Percentiles rank a stretch among this genome's conserved stretches.
phyloP scores from a whole-genome alignment of 2,329 filamentous ascomycete genomes.

The Stagonosporopsis tanaceti region DNA sequence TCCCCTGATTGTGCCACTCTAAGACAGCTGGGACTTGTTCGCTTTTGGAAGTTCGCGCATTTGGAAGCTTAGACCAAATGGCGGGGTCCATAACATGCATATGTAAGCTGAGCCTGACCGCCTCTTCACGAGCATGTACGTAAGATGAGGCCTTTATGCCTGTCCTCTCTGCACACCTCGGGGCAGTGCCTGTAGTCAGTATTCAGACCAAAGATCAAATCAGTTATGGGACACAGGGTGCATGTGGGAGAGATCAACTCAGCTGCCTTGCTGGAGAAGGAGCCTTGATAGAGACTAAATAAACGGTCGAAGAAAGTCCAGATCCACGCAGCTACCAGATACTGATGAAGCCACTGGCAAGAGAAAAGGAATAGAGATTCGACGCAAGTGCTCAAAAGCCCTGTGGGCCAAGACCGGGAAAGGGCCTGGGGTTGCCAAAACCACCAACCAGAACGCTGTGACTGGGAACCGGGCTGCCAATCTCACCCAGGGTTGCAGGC shows the following conservation, averaged over 20 bases:
- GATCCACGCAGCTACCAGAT: slow-evolving; percentile 24
- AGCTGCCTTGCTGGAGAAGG: slow-evolving; percentile 27
- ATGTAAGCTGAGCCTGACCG: slow-evolving; percentile 16
- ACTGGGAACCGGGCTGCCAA: slow-evolving; percentile 56
- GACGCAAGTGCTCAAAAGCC: slow-evolving; percentile 33
- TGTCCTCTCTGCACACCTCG: neutral
- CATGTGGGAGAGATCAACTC: slow-evolving; percentile 26
- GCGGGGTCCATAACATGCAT: slow-evolving; percentile 1
- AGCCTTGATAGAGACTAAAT: slow-evolving; percentile 28
- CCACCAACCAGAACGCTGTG: slow-evolving; percentile 52
- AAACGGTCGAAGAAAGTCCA: slow-evolving; percentile 25
- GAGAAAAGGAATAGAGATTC: slow-evolving; percentile 14
- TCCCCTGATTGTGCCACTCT: too few species aligned
- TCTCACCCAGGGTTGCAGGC: slow-evolving; percentile 53
- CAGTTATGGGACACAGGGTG: neutral
- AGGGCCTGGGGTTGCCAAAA: slow-evolving; percentile 38
- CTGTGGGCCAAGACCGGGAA: slow-evolving; percentile 43
- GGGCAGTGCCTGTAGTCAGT: neutral
- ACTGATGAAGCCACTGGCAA: slow-evolving; percentile 24
- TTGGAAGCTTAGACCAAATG: neutral
- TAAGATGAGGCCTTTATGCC: slow-evolving; percentile 11
- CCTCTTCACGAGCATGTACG: slow-evolving; percentile 17
- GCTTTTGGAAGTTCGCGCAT: neutral
- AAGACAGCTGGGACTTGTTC: neutral
- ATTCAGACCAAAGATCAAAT: neutral